Base-by-base conservation (phyloP, 2,329 filamentous ascomycete genomes). In the Pseudogymnoascus sp. region DNA sequence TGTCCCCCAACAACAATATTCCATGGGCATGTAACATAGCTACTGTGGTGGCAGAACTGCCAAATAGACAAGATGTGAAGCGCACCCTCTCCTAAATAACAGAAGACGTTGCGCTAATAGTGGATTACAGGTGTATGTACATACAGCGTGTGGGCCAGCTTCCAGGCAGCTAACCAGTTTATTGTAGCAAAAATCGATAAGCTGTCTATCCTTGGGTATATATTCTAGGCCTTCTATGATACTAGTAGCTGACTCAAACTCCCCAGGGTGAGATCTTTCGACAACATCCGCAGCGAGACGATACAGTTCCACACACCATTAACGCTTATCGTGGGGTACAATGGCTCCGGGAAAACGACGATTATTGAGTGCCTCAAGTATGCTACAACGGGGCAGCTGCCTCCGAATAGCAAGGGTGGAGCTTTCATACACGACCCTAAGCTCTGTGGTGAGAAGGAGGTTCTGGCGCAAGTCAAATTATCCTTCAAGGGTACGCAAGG, bases 281-380 rank as follows among this genome's bases (percentile, higher is more conserved):
- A 88, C 74, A 88, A 89, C 66, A 80, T 81, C 43, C 79, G 82
- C 63, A 82, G 82, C 66, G 89, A 97, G 75, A 87, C 83, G 37
- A 96, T 97, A 64, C 82, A 88, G 67, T 97, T 99, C 73, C 86
- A 91, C 66, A 88, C 90, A 0, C 95, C 94, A 25, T 81, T 99
- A 61, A 99, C 94, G 11, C 82, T 99, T 64, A 99, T 99, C 67
- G 95, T 99, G 62, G 94, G 94, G 62, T 90, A 91, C 75, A 99
- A 99, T 77, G 94, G 94, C 61, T 97, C 93, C 1, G 94, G 94
- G 64, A 99, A 99, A 78, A 99, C 94, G 8, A 97, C 94, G 62
- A 96, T 99, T 71, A 99, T 99, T 75, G 94, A 99, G 75, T 96
- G 91, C 73, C 88, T 99, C 70, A 97, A 97, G 72, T 99, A 97